Conservation (phyloP, 148 eudicot genomes). For the Heliamphora exappendiculata region DNA sequence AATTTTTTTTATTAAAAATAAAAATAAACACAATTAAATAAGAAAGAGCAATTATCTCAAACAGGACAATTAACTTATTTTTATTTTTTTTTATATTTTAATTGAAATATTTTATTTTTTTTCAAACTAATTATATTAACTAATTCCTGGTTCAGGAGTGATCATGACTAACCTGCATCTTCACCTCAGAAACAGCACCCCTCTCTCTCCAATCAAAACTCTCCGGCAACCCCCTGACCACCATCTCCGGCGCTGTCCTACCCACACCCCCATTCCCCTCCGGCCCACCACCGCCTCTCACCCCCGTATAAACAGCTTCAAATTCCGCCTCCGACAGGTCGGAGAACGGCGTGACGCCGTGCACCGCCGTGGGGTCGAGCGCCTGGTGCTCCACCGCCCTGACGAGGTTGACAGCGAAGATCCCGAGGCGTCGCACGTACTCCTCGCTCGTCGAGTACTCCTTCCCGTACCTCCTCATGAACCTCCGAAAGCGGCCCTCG, state of each 20-base stretch:
- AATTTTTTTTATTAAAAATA: no score
- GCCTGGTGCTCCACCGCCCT: constrained; percentile 89
- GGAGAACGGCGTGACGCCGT: constrained; percentile 79
- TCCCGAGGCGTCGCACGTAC: constrained; percentile 57
- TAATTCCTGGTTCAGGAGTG: no score
- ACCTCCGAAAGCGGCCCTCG: constrained; percentile 43
- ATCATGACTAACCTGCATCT: constrained; percentile 57
- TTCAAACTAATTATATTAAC: no score
- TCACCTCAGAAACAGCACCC: constrained; percentile 81
- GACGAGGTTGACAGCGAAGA: constrained; percentile 52
- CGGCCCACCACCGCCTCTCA: constrained; percentile 24
- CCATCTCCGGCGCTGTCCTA: constrained; percentile 33
- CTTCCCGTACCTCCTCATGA: constrained; percentile 51
- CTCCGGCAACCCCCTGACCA: constrained; percentile 51
- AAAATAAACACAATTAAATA: no score
- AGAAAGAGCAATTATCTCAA: no score
- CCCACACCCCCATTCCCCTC: neutral
- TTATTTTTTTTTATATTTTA: no score
- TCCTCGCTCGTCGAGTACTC: constrained; percentile 52
- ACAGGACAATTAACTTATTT: no score
- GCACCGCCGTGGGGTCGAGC: constrained; percentile 76
- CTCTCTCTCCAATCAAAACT: constrained; percentile 86
- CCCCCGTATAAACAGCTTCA: constrained; percentile 46
- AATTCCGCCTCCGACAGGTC: constrained; percentile 67
- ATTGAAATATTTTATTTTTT: no score